A percentile compares a stretch with the other conserved stretches of the same genome.
Conservation (phyloP, 768 basidiomycete species). For the Macrolepiota fuliginosa region DNA sequence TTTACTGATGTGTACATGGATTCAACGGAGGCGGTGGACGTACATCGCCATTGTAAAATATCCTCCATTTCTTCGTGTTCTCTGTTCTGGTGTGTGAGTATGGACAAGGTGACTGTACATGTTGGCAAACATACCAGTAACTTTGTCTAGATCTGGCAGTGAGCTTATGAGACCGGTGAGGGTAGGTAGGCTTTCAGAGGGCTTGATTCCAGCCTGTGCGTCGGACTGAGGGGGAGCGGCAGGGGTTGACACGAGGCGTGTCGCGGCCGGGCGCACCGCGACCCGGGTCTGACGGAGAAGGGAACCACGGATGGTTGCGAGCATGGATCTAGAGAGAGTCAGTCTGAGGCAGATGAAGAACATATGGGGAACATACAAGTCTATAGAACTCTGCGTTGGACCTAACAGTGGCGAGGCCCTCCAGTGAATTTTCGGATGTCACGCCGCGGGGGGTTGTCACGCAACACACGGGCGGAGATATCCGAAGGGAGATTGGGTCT, state of each 20-base stretch:
- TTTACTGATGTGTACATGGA: background rate
- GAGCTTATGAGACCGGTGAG: background rate
- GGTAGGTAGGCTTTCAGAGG: background rate
- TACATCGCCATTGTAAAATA: conserved; percentile 22
- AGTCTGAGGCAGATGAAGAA: background rate
- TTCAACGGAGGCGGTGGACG: background rate
- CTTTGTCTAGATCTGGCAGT: background rate
- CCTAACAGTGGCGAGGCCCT: background rate
- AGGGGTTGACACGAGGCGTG: background rate
- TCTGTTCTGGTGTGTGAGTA: background rate
- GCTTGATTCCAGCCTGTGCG: background rate
- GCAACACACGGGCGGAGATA: conserved; percentile 8
- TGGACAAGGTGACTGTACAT: background rate
- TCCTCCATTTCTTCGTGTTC: conserved; percentile 11
- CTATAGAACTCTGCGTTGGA: background rate
- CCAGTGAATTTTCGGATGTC: background rate
- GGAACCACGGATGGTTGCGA: conserved; percentile 7
- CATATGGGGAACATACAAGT: background rate
- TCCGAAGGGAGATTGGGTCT: conserved; percentile 10
- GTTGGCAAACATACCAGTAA: background rate
- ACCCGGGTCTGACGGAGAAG: background rate
- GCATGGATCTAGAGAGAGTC: background rate
- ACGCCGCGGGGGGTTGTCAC: conserved; percentile 7
- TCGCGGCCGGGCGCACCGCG: background rate
- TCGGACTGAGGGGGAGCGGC: background rate